A percentile compares a stretch with the other conserved stretches of the same genome.
phyloP scores from a whole-genome alignment of 139 green algal genomes.

The Tetradesmus obliquus region DNA sequence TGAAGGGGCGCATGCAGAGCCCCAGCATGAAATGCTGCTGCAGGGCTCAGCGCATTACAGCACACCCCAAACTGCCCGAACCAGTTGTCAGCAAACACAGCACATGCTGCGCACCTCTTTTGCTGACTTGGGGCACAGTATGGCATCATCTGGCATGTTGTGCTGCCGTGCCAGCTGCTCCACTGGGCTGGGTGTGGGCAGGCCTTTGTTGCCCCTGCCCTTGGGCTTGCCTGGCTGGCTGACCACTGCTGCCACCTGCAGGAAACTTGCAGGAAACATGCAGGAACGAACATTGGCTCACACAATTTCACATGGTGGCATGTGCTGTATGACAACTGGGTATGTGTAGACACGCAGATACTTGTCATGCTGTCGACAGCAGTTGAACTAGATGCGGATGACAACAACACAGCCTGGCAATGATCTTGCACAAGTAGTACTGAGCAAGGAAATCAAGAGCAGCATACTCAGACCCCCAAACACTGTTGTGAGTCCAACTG shows the following conservation, averaged over 20 bases:
- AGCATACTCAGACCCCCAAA: neutral
- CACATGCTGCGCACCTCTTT: conserved; percentile 34
- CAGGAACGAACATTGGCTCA: neutral
- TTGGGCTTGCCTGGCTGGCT: conserved; percentile 83
- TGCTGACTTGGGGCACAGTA: conserved; percentile 66
- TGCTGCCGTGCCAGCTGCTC: conserved; percentile 61
- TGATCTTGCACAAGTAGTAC: neutral
- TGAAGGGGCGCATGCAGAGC: too few relatives aligned
- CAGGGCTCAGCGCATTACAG: neutral
- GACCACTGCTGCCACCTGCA: conserved; percentile 83
- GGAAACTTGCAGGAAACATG: neutral
- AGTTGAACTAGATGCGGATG: too few relatives aligned
- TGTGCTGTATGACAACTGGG: neutral
- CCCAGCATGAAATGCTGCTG: neutral
- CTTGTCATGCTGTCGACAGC: neutral
- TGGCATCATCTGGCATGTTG: conserved; percentile 53
- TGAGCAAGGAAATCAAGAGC: neutral
- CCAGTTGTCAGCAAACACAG: neutral
- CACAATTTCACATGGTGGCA: neutral
- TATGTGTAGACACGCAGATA: too few relatives aligned
- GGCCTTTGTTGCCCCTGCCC: conserved; percentile 73
- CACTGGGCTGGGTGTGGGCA: conserved; percentile 76
- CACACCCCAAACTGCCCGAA: neutral
- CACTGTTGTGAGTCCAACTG: neutral
- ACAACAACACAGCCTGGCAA: too few relatives aligned